A percentile compares a stretch with the other conserved stretches of the same genome.
phyloP scores from a whole-genome alignment of 805 yeast genomes.

The Zygoascus tannicola region DNA sequence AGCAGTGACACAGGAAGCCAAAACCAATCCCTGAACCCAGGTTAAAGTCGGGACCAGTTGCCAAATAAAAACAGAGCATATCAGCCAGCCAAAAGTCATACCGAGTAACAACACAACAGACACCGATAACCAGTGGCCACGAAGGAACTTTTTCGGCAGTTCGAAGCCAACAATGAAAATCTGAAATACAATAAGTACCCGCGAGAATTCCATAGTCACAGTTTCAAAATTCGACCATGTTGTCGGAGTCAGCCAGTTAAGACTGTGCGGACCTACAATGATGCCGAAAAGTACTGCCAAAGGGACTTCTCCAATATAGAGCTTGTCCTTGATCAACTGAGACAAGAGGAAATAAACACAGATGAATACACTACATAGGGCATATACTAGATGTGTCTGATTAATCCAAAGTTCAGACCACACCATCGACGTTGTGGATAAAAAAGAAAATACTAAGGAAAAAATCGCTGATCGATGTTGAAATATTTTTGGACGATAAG shows the following conservation, averaged over 20 bases:
- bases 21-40: conserved; percentile 61
- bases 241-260: conserved; percentile 74
- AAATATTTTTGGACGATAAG: too few species aligned
- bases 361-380: conserved; percentile 74
- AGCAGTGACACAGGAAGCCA: conserved; percentile 86
- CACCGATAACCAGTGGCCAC: conserved; percentile 73
- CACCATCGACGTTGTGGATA: too few species aligned
- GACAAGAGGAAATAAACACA: conserved; percentile 75
- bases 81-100: conserved; percentile 85
- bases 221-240: conserved; percentile 80
- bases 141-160: conserved; percentile 80
- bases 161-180: conserved; percentile 93
- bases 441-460: too few species aligned
- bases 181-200: conserved; percentile 77
- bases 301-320: conserved; percentile 86
- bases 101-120: conserved; percentile 68
- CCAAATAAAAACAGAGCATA: conserved; percentile 74
- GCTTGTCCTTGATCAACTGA: conserved; percentile 67
- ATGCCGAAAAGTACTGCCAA: conserved; percentile 79
- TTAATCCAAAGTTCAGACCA: conserved; percentile 36
- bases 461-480: too few species aligned
- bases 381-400: conserved; percentile 77
- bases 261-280: conserved; percentile 79
- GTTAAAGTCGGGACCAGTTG: conserved; percentile 60
- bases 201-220: conserved; percentile 75